A percentile compares a stretch with the other conserved stretches of the same genome.
Evolutionary conservation across 2,329 filamentous ascomycete species (phyloP).

Genomic region (Aspergillus pseudoviridinutans): DNA sequence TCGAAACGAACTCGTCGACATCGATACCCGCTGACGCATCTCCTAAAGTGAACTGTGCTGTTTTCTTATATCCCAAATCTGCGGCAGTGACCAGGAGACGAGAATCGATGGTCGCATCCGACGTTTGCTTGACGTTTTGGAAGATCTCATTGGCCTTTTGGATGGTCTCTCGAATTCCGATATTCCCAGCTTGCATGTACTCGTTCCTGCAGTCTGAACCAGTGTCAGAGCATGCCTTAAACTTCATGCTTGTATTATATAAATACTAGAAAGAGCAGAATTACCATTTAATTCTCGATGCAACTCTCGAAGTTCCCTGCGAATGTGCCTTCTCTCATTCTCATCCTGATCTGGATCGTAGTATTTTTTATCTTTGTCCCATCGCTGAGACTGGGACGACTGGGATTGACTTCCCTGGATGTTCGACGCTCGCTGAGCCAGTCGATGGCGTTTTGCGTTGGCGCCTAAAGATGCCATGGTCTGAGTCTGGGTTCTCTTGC

Average conservation of each 20-base stretch:
- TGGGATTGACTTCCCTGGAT: constrained; percentile 23
- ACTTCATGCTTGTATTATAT: neutral
- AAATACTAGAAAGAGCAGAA: neutral
- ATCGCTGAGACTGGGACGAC: constrained; percentile 22
- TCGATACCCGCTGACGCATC: constrained; percentile 73
- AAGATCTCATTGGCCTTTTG: constrained; percentile 62
- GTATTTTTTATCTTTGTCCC: constrained; percentile 43
- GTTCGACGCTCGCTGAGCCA: constrained; percentile 33
- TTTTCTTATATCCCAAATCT: constrained; percentile 75
- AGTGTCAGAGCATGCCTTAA: neutral
- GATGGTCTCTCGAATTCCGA: constrained; percentile 63
- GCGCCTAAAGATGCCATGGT: constrained; percentile 36
- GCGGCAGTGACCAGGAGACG: constrained; percentile 77
- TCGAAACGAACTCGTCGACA: constrained; percentile 85
- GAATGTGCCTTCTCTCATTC: constrained; percentile 66
- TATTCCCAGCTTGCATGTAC: constrained; percentile 62
- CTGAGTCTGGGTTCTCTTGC: constrained; percentile 42
- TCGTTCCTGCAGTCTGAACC: constrained; percentile 66
- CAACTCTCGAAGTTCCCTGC: constrained; percentile 67
- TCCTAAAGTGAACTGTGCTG: constrained; percentile 68
- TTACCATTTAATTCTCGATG: constrained; percentile 57
- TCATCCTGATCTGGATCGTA: constrained; percentile 83
- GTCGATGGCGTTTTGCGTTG: constrained; percentile 42
- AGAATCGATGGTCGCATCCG: constrained; percentile 86
- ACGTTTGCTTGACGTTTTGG: constrained; percentile 74